Conservation (phyloP, 192 early-diverging fungal species). For the Powellomyces hirtus region DNA sequence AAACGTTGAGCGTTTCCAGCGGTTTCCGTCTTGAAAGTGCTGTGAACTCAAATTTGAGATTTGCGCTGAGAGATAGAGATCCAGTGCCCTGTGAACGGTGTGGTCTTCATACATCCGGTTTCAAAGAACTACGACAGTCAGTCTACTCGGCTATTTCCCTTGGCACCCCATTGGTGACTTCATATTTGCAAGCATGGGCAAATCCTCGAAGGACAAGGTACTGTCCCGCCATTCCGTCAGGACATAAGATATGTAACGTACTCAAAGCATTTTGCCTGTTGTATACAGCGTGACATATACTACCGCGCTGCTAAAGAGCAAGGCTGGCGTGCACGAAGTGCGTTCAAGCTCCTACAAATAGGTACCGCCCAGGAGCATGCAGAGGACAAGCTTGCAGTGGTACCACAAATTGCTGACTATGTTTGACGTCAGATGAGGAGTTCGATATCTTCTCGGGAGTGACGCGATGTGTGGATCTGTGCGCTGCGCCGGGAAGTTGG, state of each 20-base stretch:
- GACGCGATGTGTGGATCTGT: conserved; percentile 88
- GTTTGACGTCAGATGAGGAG: conserved; percentile 68
- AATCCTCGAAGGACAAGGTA: conserved; percentile 86
- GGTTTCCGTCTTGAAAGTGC: no score
- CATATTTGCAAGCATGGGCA: conserved; percentile 54
- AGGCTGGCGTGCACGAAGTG: conserved; percentile 94
- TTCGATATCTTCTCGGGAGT: conserved; percentile 87
- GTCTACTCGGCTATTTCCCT: no score
- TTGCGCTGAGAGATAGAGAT: no score
- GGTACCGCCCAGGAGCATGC: conserved; percentile 30
- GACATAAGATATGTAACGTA: background rate
- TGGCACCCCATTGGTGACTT: no score
- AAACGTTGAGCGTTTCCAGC: no score
- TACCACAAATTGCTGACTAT: background rate
- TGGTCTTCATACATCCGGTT: no score
- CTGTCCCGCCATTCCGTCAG: background rate
- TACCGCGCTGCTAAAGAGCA: conserved; percentile 97
- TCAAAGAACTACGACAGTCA: no score
- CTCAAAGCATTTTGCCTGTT: background rate
- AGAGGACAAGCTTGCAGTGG: background rate
- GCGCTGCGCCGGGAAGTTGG: conserved; percentile 97
- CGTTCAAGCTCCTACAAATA: conserved; percentile 96
- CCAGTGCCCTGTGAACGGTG: no score
- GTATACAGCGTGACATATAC: conserved; percentile 84
- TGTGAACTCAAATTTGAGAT: no score